phyloP scores from a whole-genome alignment of 192 early-diverging fungal species.

The Umbelopsis ramanniana region DNA sequence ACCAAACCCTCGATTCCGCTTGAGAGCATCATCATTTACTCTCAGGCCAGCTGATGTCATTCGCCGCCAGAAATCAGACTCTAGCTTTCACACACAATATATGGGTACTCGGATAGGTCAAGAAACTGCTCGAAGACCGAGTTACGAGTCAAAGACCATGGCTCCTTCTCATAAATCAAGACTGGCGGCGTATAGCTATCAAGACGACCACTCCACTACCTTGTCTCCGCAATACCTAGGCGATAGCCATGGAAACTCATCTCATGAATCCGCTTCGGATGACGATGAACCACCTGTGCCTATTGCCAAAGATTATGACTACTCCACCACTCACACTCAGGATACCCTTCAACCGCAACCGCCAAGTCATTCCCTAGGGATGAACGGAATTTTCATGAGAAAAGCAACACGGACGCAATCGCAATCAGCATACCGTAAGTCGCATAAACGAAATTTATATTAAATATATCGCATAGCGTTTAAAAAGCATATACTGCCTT shows the following conservation, averaged over 20 bases:
- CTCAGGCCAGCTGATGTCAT: constrained; percentile 16
- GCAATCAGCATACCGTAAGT: constrained; percentile 13
- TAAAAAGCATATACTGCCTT: background rate
- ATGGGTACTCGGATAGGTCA: constrained; percentile 4
- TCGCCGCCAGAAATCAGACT: constrained; percentile 21
- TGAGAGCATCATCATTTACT: constrained; percentile 18
- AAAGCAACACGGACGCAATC: constrained; percentile 17
- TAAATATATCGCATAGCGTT: background rate
- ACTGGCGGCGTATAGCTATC: background rate
- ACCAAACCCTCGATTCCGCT: background rate
- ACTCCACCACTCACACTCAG: background rate
- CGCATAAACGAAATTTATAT: background rate
- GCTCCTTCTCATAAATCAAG: background rate
- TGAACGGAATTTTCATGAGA: background rate
- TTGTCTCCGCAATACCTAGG: background rate
- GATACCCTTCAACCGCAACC: background rate
- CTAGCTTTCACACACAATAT: constrained; percentile 17
- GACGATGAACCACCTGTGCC: constrained; percentile 11
- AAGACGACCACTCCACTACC: background rate
- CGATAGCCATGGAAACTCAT: constrained; percentile 16
- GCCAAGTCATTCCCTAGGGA: background rate
- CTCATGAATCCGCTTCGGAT: constrained; percentile 13
- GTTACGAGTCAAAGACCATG: constrained; percentile 17
- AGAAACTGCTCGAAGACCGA: constrained; percentile 21
- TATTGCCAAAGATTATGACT: background rate